Evolutionary conservation across 768 basidiomycete species (phyloP).

Genomic region (Dentipellis fragilis): DNA sequence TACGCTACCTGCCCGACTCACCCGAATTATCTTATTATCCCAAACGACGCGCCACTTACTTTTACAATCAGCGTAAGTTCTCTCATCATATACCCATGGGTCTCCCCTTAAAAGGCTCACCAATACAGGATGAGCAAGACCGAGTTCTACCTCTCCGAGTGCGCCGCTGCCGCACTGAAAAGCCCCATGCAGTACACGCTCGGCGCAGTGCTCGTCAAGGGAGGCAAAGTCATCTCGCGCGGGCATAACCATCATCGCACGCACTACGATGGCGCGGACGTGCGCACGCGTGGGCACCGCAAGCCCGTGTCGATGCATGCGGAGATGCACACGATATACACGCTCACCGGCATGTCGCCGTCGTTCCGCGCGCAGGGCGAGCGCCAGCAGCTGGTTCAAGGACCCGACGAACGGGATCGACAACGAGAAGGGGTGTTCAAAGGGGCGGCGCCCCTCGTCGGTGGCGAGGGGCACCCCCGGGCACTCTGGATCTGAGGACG

Average conservation of each 20-base stretch:
- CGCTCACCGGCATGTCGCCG: conserved; percentile 37
- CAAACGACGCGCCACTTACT: neutral
- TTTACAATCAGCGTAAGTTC: neutral
- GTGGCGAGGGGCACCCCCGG: conserved; percentile 10
- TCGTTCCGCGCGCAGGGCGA: conserved; percentile 40
- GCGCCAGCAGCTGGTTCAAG: conserved; percentile 13
- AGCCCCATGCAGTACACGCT: conserved; percentile 41
- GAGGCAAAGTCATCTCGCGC: conserved; percentile 42
- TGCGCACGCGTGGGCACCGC: conserved; percentile 26
- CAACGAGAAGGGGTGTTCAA: conserved; percentile 10
- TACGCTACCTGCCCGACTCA: no score
- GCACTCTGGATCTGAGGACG: neutral
- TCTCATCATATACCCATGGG: neutral
- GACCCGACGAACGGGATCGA: conserved; percentile 13
- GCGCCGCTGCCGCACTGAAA: conserved; percentile 37
- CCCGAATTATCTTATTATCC: no score
- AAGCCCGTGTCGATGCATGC: conserved; percentile 48
- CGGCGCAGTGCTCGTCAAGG: conserved; percentile 40
- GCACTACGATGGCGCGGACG: conserved; percentile 39
- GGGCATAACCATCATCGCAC: conserved; percentile 47
- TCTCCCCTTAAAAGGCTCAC: neutral
- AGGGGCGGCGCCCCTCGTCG: conserved; percentile 12
- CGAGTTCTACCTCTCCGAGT: conserved; percentile 42
- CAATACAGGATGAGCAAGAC: conserved; percentile 31
- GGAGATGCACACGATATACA: conserved; percentile 52